These are phyloP conservation scores for Malania oleifera DNA, from an alignment of 164 flowering plant genomes.

Conservation along the genomic window DNA sequence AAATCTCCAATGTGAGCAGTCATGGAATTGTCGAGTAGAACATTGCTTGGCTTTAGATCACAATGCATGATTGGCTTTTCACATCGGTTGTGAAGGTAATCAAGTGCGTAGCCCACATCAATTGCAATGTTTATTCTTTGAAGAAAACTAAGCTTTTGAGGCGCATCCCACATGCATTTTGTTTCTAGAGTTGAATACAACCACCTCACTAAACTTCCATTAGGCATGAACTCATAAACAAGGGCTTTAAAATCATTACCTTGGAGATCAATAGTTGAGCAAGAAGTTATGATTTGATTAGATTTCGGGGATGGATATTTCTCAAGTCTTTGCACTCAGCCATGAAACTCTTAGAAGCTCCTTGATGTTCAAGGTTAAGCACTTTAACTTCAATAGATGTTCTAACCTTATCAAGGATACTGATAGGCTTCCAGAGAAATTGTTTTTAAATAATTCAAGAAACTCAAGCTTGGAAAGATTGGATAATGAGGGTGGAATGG, in stretches of 20 bases:
- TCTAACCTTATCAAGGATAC: not conserved
- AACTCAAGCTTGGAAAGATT: no score
- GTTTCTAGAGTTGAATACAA: conserved; percentile 3
- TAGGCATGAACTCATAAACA: conserved; percentile 7
- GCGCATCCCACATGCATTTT: not conserved
- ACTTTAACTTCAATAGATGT: conserved; percentile 5
- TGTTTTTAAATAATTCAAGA: not conserved
- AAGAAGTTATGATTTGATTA: conserved; percentile 6
- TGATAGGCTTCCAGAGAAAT: conserved; percentile 13
- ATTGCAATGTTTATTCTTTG: conserved; percentile 28
- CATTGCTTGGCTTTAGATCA: conserved; percentile 38
- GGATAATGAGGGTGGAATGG: no score
- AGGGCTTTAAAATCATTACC: conserved; percentile 9
- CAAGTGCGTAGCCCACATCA: conserved; percentile 31
- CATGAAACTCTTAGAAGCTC: conserved; percentile 11
- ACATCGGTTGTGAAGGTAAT: conserved; percentile 30
- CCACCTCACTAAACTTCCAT: conserved; percentile 10
- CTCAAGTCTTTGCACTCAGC: conserved; percentile 9
- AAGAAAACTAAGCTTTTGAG: conserved; percentile 5
- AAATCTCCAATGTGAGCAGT: conserved; percentile 29
- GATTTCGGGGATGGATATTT: conserved; percentile 2
- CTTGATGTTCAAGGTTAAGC: conserved; percentile 1
- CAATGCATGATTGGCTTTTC: conserved; percentile 18
- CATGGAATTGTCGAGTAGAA: conserved; percentile 32
- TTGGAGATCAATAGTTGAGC: conserved; percentile 7